These are phyloP conservation scores for Medicago ruthenica DNA, from an alignment of 306 rosid species.

Conservation along the genomic window DNA sequence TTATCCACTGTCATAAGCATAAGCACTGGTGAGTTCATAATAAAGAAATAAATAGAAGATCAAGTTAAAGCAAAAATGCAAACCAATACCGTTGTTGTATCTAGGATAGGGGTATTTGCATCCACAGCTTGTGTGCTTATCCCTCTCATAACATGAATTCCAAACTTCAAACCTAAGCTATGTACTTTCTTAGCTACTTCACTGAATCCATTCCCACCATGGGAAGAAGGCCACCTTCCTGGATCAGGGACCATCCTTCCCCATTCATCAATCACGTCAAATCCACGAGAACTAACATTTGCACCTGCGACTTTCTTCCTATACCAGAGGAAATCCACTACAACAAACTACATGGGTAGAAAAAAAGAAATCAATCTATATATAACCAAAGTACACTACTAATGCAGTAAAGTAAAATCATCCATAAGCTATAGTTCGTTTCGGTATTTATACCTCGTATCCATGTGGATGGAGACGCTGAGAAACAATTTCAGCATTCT, in stretches of 20 bases:
- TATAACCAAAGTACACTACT: not conserved
- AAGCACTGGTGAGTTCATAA: not conserved
- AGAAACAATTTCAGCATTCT: constrained; percentile 67
- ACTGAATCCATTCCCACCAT: constrained; percentile 75
- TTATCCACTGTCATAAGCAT: not conserved
- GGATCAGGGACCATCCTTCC: constrained; percentile 93
- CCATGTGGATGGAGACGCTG: constrained; percentile 63
- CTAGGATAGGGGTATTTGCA: constrained; percentile 92
- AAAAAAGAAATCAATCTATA: constrained; percentile 23
- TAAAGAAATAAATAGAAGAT: not conserved
- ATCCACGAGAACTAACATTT: constrained; percentile 74
- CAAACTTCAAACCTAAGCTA: constrained; percentile 83
- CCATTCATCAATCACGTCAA: constrained; percentile 92
- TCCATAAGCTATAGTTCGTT: constrained; percentile 7
- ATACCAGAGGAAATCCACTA: constrained; percentile 56
- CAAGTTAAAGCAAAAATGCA: constrained; percentile 17
- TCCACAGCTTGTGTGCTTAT: constrained; percentile 75
- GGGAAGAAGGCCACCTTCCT: constrained; percentile 89
- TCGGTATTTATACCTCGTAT: no score
- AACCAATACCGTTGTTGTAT: constrained; percentile 64
- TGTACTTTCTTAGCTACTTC: constrained; percentile 78
- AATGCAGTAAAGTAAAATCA: not conserved
- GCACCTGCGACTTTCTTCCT: constrained; percentile 78
- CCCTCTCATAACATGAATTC: constrained; percentile 97
- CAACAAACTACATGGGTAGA: constrained; percentile 71